Base-by-base conservation (phyloP, 1,139 yeast species). In the Saccharomyces uvarum region DNA sequence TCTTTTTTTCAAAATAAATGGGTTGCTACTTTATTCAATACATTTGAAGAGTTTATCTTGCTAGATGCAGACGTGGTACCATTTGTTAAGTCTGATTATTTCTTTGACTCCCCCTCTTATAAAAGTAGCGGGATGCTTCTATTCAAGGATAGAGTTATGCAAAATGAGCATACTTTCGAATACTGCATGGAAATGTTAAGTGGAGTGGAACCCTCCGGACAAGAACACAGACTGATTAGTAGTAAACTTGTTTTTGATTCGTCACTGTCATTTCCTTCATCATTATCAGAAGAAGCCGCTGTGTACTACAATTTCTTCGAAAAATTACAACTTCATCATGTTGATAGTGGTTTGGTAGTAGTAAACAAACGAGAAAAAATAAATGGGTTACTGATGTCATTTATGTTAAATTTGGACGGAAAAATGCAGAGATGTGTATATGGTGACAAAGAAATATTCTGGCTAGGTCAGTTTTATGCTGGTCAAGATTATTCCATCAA, bases 401-500 rank as follows among this genome's bases (percentile, higher is more conserved):
- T 76, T 2, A 73, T 75, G 53, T 60, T 80, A 51, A 71, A 70
- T 50, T 70, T 77, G 54, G 72, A 73, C 58, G 65, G 63, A 9
- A 75, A 79, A 1, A 66, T 77, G 11, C 66, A 64, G 47, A 62
- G 70, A 26, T 69, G 78, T 55, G 67, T 77, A 2, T 77, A 78
- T 65, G 88, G 88, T 13, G 88, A 83, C 59, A 83, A 83, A 60
- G 88, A 83, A 63, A 70, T 82, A 24, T 79, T 82, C 57, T 82
- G 86, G 86, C 65, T 83, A 29, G 79, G 82, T 9, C 78, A 78
- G 59, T 75, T 75, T 1, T 59, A 78, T 2, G 69, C 74, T 53
- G 88, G 86, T 2, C 76, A 79, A 56, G 81, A 77, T 58, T 62
- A 70, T n/a, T 80, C 61, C 8, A 56, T 64, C 14, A 55, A 63